Conservation (phyloP, 2,329 filamentous ascomycete genomes). For the Taxawa tesnikishii region DNA sequence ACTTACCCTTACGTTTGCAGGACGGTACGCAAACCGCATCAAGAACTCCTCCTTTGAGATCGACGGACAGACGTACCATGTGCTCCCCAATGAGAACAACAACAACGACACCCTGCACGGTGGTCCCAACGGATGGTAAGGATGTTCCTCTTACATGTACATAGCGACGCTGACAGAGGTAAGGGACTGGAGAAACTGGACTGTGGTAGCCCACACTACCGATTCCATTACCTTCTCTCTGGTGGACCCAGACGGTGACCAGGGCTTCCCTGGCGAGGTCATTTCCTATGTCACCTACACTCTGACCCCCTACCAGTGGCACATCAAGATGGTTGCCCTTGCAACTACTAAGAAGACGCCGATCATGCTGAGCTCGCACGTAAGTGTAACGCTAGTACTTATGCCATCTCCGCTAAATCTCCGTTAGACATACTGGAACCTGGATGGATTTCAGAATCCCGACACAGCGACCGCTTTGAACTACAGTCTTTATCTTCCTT, state of each 20-base stretch:
- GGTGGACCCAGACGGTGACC: constrained; percentile 57
- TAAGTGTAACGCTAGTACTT: constrained; percentile 23
- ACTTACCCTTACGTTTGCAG: constrained; percentile 8
- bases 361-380: constrained; percentile 67
- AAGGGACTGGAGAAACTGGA: constrained; percentile 62
- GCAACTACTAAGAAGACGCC: constrained; percentile 64
- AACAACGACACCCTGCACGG: constrained; percentile 42
- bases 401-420: not conserved
- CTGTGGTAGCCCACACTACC: constrained; percentile 54
- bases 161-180: constrained; percentile 36
- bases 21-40: constrained; percentile 69
- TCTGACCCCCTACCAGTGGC: constrained; percentile 50
- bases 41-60: constrained; percentile 44
- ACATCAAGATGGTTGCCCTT: constrained; percentile 60
- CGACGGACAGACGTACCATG: constrained; percentile 32
- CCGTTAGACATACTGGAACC: constrained; percentile 64
- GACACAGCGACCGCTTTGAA: constrained; percentile 54
- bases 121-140: constrained; percentile 32
- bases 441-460: constrained; percentile 67
- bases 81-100: constrained; percentile 38
- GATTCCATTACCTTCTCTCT: constrained; percentile 65
- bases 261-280: constrained; percentile 71
- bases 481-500: constrained; percentile 62
- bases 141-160: constrained; percentile 37
- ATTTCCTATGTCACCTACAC: constrained; percentile 64